Percentiles rank a stretch among this genome's conserved stretches.
Conservation (phyloP, 1,284 basidiomycete genomes). For the Ceratobasidium sp. region DNA sequence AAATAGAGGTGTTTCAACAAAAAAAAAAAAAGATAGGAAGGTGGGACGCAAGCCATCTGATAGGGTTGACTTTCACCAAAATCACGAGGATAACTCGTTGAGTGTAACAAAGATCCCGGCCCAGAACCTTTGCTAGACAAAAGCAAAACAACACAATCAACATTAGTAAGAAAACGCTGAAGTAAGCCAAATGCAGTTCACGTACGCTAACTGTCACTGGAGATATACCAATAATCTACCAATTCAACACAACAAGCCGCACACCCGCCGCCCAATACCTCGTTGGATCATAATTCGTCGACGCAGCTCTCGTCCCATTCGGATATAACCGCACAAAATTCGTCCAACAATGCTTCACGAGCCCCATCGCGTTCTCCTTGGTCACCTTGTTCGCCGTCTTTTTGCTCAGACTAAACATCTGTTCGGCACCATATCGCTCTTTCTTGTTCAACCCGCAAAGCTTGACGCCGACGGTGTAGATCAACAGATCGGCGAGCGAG, state of each 20-base stretch:
- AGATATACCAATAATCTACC: constrained; percentile 98
- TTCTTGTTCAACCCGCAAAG: constrained; percentile 93
- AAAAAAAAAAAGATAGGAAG: no score
- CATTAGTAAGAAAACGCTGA: no score
- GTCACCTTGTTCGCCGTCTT: constrained; percentile 67
- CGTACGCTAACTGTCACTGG: no score
- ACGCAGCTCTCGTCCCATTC: constrained; percentile 81
- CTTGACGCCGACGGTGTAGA: constrained; percentile 97
- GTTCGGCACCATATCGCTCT: constrained; percentile 84
- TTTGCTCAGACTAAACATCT: constrained; percentile 95
- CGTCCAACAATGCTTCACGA: constrained; percentile 88
- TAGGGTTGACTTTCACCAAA: no score
- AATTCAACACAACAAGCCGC: constrained; percentile 97
- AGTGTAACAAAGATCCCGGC: no score
- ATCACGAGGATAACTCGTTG: no score
- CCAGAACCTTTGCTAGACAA: no score
- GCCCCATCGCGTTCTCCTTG: constrained; percentile 67
- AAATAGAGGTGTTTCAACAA: no score
- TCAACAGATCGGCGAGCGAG: constrained; percentile 77
- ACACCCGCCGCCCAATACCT: constrained; percentile 90
- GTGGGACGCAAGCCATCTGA: no score
- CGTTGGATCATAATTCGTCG: constrained; percentile 91
- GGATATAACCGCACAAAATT: constrained; percentile 94
- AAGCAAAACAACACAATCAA: no score
- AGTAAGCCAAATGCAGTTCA: no score